Evolutionary conservation across 192 early-diverging fungal genomes (phyloP), one percentile per base, ranked within the genome.

Genomic region (Piromyces finnis): DNA sequence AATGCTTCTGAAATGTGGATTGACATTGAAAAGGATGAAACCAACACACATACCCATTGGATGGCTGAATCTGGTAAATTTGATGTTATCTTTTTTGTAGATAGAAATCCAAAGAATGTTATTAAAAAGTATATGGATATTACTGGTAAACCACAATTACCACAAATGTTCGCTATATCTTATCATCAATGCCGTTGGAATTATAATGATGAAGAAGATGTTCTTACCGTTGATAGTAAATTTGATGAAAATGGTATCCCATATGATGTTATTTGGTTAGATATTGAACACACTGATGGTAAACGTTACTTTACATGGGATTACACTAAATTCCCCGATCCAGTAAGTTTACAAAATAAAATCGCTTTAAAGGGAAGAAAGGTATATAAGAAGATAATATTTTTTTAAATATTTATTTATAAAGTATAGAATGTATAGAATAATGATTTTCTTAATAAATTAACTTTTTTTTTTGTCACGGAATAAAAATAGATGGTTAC

Each of bases 141-240:
- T 13, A 95, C 95, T 68, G 97, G 96, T 15, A 89, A 89, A 26
- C 90, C 95, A 1, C 88, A 90, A 11, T 80, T 99, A 82, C 98
- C 98, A 5, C 95, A 94, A 78, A 84, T 86, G 30, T 99, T 99
- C 84, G 88, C 96, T 15, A 91, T 95, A 26, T 95, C 92, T 11
- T 96, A 98, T 84, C 97, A 99, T 81, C 97, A 99, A 82, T 96
- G 95, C 82, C 92, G 98, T 79, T 99, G 98, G 98, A 99, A 98
- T 85, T 99, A 98, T 86, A 90, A 93, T 79, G 94, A 93, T 80
- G 92, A 97, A 81, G 88, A 89, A 29, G 98, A 99, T 85, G 97
- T 98, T 9, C 79, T 87, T 16, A 90, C 91, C 30, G 95, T 98
- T 0, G 94, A 95, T 84, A 88, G 86, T 27, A 91, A 92, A 77